Percentiles rank a stretch among this genome's conserved stretches.
Conservation (phyloP, 1,139 yeast species). For the Candida glucosophila region DNA sequence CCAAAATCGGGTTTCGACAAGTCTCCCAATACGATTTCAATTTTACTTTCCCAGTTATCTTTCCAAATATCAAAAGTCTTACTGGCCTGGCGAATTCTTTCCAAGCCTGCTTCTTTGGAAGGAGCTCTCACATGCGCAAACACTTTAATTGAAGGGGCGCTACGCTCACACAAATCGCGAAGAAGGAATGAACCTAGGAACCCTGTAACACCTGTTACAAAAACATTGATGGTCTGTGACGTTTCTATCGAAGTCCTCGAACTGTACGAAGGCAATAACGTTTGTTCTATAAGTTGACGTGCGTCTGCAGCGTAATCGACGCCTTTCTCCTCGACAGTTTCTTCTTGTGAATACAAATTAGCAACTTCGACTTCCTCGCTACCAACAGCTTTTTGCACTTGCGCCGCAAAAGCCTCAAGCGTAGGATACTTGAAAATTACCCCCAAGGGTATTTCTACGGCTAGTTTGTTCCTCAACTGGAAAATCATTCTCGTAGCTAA, state of each 20-base stretch:
- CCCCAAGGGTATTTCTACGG: constrained; percentile 81
- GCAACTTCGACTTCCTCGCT: constrained; percentile 40
- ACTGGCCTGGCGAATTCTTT: constrained; percentile 71
- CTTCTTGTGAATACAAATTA: constrained; percentile 26
- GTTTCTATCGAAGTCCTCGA: constrained; percentile 20
- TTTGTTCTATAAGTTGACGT: constrained; percentile 35
- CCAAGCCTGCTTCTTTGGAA: constrained; percentile 57
- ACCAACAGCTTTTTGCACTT: constrained; percentile 49
- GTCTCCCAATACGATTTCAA: constrained; percentile 79
- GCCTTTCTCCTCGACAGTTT: constrained; percentile 12
- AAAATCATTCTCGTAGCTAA: constrained; percentile 96
- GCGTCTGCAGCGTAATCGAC: constrained; percentile 74
- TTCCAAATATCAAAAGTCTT: constrained; percentile 83
- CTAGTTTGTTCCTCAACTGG: constrained; percentile 70
- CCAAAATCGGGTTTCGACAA: constrained; percentile 70
- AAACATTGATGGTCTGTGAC: constrained; percentile 47
- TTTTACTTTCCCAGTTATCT: constrained; percentile 44
- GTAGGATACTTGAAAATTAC: constrained; percentile 86
- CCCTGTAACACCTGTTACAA: constrained; percentile 94
- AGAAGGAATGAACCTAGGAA: constrained; percentile 87
- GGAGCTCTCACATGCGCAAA: constrained; percentile 90
- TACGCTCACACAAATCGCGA: constrained; percentile 51
- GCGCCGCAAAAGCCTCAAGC: constrained; percentile 65
- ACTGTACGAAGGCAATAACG: constrained; percentile 33
- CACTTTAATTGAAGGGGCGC: constrained; percentile 41